Conservation (phyloP, 2,329 filamentous ascomycete species). For the Neonectria sp. region DNA sequence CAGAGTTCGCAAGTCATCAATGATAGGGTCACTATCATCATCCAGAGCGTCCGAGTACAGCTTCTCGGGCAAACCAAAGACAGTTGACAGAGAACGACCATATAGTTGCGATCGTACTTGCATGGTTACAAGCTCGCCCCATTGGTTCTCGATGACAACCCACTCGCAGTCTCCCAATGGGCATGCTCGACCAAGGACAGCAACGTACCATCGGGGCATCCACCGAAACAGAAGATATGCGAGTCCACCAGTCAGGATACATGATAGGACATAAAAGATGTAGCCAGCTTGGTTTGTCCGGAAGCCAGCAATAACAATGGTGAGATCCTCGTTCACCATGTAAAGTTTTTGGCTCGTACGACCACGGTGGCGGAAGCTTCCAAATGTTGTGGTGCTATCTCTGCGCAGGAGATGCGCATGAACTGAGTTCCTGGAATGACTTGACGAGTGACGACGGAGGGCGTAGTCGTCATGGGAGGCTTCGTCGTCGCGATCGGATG, state of each 20-base stretch:
- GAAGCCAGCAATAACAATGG: conserved; percentile 94
- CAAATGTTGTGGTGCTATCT: conserved; percentile 78
- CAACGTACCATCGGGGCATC: conserved; percentile 90
- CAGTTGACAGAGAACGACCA: conserved; percentile 70
- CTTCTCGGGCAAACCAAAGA: conserved; percentile 79
- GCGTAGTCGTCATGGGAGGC: conserved; percentile 62
- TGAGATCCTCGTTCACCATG: conserved; percentile 93
- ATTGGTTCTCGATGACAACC: conserved; percentile 98
- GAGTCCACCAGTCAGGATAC: conserved; percentile 80
- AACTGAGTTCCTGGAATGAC: conserved; percentile 68
- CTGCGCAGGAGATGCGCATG: conserved; percentile 78
- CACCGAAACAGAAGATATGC: conserved; percentile 90
- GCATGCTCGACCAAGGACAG: conserved; percentile 77
- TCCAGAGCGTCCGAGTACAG: conserved; percentile 67
- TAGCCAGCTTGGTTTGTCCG: conserved; percentile 81
- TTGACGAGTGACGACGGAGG: conserved; percentile 75
- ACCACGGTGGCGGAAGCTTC: conserved; percentile 73
- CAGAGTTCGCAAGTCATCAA: conserved; percentile 81
- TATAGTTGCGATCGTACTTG: conserved; percentile 70
- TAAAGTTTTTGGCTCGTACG: conserved; percentile 91
- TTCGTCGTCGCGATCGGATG: conserved; percentile 58
- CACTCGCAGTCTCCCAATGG: conserved; percentile 85
- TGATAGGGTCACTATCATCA: conserved; percentile 79
- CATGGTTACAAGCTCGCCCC: conserved; percentile 91
- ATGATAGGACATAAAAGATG: conserved; percentile 78